Base-by-base conservation (phyloP, 805 yeast species). In the Kregervanrija fluxuum region DNA sequence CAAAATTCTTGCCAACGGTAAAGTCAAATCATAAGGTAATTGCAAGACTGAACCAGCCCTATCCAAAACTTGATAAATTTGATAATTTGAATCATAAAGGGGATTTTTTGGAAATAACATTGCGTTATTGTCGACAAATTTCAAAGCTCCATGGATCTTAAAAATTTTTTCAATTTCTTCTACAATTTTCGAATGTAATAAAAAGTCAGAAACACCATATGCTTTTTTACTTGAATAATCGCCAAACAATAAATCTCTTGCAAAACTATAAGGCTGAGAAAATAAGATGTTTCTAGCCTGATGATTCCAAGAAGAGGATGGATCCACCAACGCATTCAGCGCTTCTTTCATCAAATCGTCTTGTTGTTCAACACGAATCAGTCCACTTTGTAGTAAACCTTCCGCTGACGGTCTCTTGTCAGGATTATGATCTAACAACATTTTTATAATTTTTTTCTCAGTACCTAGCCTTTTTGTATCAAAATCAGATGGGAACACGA, bases 301-400 rank as follows among this genome's bases (percentile, higher is more conserved):
- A 50, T 81, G 86, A 52, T 90, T 93, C 95, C 96, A 89, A 1
- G 95, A 90, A 0, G 96, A 86, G 0, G 93, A 80, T 0, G 96
- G 91, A 60, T 89, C 90, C 0, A 95, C 84, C 46, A 93, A 65
- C 30, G 89, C 85, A 51, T 81, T 79, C 51, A 93, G 68, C 0
- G 96, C 96, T 56, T 89, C 95, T 56, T 86, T 84, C 47, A 93
- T 85, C 10, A 88, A 75, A 56, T 85, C 86, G 57, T 93, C 97
- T 55, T 89, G 95, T 50, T 88, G 91, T 46, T 86, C 88, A 0
- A 87, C 85, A 0, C 97, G 96, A 16, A 93, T 67, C 60, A 82
- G 68, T 0, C 96, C 96, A 44, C 95, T 86, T 47, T 79, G 79
- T 37, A 93, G 64, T 37, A 93, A 64, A 38, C 78, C 77, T 16